Evolutionary conservation across 306 rosid genomes (phyloP).

Genomic region (Dryas drummondii): DNA sequence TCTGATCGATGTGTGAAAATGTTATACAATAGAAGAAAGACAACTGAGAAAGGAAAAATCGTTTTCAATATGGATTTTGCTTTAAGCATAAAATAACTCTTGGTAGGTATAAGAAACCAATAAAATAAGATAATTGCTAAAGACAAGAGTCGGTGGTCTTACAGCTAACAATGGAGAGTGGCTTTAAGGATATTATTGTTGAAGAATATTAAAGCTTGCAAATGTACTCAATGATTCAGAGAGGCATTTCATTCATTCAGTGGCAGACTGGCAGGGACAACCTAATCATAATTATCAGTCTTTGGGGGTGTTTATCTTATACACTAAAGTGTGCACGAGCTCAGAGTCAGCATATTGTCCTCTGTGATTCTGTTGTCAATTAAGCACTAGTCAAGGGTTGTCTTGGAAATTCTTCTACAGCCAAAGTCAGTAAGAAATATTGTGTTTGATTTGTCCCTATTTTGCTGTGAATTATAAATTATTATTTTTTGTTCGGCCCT

Average conservation of each 20-base stretch:
- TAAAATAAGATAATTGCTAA: slow-evolving; percentile 22
- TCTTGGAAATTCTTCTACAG: not conserved
- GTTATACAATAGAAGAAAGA: not conserved
- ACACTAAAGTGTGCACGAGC: not conserved
- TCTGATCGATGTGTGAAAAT: not conserved
- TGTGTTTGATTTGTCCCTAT: not conserved
- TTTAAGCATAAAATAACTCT: slow-evolving; percentile 41
- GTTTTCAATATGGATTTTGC: slow-evolving; percentile 39
- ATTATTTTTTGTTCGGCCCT: no score
- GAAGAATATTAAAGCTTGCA: not conserved
- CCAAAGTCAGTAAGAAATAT: not conserved
- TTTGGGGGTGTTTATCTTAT: no score
- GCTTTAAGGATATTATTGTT: not conserved
- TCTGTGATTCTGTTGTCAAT: not conserved
- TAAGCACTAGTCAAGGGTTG: not conserved
- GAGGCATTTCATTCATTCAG: not conserved
- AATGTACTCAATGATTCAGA: slow-evolving; percentile 8
- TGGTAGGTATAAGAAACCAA: slow-evolving; percentile 34
- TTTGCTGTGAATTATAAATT: not conserved
- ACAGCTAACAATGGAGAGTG: not conserved
- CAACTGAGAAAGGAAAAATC: slow-evolving; percentile 9
- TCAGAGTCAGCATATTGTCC: not conserved
- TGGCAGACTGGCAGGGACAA: slow-evolving; percentile 10
- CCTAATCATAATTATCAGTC: not conserved
- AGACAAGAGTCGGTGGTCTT: slow-evolving; percentile 26